Percentiles rank a stretch among this genome's conserved stretches.
phyloP scores from a whole-genome alignment of 345 rosid species.

The Sisymbrium altissimum region DNA sequence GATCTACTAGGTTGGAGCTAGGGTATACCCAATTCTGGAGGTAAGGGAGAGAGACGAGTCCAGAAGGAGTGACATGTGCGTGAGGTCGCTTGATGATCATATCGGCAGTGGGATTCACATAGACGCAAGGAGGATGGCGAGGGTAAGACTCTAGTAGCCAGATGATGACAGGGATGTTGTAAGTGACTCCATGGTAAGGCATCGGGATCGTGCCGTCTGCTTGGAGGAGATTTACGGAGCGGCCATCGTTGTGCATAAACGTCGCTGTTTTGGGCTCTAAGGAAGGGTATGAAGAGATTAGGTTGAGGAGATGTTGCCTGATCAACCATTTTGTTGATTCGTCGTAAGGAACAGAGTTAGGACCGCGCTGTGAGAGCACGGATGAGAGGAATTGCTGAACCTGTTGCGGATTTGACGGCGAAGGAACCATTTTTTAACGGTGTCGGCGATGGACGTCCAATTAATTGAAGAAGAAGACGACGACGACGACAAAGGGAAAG shows the following conservation, averaged over 20 bases:
- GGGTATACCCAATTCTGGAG: conserved; percentile 88
- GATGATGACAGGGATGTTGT: conserved; percentile 85
- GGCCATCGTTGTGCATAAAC: conserved; percentile 98
- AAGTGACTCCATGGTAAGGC: conserved; percentile 76
- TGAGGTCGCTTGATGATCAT: conserved; percentile 96
- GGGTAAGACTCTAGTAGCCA: conserved; percentile 98
- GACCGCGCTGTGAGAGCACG: conserved; percentile 90
- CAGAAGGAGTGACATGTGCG: conserved; percentile 79
- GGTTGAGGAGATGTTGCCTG: conserved; percentile 80
- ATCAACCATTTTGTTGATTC: conserved; percentile 90
- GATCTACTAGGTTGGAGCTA: conserved; percentile 79
- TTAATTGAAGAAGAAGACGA: conserved; percentile 1
- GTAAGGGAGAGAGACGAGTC: conserved; percentile 75
- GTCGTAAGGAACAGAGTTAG: conserved; percentile 73
- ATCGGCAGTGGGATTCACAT: conserved; percentile 92
- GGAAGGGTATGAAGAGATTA: conserved; percentile 62
- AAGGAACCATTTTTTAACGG: conserved; percentile 35
- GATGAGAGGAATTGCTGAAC: conserved; percentile 79
- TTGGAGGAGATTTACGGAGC: conserved; percentile 87
- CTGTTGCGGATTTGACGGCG: conserved; percentile 49
- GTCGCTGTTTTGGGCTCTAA: conserved; percentile 84
- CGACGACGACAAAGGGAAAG: not conserved
- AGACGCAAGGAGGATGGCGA: conserved; percentile 85
- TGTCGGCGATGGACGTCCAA: conserved; percentile 9
- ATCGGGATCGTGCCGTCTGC: conserved; percentile 94